Base-by-base conservation (phyloP, 768 basidiomycete genomes). In the Krasilnikovozyma curviuscula region DNA sequence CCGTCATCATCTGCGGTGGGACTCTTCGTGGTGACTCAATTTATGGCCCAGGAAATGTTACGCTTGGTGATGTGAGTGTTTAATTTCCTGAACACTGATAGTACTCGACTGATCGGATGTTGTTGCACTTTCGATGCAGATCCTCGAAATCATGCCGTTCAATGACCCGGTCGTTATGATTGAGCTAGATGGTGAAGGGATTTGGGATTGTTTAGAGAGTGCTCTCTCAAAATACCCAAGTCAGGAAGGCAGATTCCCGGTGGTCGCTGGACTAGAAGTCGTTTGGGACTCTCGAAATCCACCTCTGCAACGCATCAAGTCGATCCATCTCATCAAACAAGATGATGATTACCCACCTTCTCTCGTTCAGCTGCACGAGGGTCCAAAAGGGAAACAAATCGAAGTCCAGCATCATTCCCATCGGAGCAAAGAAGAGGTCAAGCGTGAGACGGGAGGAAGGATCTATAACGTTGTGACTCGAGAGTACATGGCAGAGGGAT, bases 191-290 rank as follows among this genome's bases (percentile, higher is more conserved):
- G 49, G 49, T 5, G 7, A 8, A 19, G 25, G 16, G 0, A 70
- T 91, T 37, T 88, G 83, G 82, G 76, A 75, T 34, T 76, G 79
- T 0, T 55, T 91, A 30, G 86, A 93, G 59, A 69, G 69, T 10
- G 73, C 75, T 6, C 66, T 93, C 6, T 68, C 67, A 49, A 81
- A 73, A 44, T 89, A 80, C 74, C 86, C 86, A 7, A 78, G 83
- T 16, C 84, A 86, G 64, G 86, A 89, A 71, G 86, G 86, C 19
- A 82, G 86, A 12, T 93, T 93, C 65, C 85, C 86, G 0, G 71
- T 85, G 12, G 69, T 91, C 31, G 80, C 85, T 21, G 86, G 86
- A 16, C 71, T 89, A 32, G 76, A 75, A 10, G 79, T 89, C 8
- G 71, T 75, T 16, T 89, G 85, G 86, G 85, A 93, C 61, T 88